These are phyloP conservation scores for Sporobolomyces roseus DNA, from an alignment of 768 basidiomycete species.

Conservation along the genomic window DNA sequence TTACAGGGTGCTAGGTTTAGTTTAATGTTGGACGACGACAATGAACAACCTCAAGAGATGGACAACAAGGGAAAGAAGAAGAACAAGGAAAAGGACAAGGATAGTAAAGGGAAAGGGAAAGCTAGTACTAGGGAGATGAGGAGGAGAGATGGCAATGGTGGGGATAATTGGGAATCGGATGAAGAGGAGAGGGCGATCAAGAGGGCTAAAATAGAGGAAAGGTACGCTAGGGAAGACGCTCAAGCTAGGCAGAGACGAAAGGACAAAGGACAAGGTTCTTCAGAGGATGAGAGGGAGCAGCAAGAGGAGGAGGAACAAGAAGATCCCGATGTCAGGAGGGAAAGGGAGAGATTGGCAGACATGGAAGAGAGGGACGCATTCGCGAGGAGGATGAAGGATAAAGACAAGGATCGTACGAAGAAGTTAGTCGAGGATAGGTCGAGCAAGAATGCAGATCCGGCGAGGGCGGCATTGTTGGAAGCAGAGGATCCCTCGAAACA, in stretches of 20 bases:
- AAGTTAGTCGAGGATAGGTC: slow-evolving; percentile 80
- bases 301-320: slow-evolving; percentile 54
- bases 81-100: slow-evolving; percentile 34
- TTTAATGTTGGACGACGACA: slow-evolving; percentile 77
- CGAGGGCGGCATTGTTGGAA: slow-evolving; percentile 61
- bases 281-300: slow-evolving; percentile 4
- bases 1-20: slow-evolving; percentile 70
- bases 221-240: slow-evolving; percentile 39
- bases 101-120: slow-evolving; percentile 14
- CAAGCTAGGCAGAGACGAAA: slow-evolving; percentile 56
- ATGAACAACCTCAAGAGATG: too few species aligned
- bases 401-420: slow-evolving; percentile 80
- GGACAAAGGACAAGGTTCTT: slow-evolving; percentile 46
- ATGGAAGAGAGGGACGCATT: slow-evolving; percentile 86
- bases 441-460: slow-evolving; percentile 68
- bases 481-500: slow-evolving; percentile 68
- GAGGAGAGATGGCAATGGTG: slow-evolving; percentile 49
- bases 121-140: slow-evolving; percentile 56
- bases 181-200: slow-evolving; percentile 62
- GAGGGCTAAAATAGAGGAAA: slow-evolving; percentile 42
- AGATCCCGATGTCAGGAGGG: slow-evolving; percentile 67
- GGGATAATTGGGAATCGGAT: slow-evolving; percentile 67
- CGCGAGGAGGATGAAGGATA: slow-evolving; percentile 74
- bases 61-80: slow-evolving; percentile 45
- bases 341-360: slow-evolving; percentile 73